Evolutionary conservation across 495 filamentous ascomycete genomes (phyloP).

Genomic region (Daldinia loculata): DNA sequence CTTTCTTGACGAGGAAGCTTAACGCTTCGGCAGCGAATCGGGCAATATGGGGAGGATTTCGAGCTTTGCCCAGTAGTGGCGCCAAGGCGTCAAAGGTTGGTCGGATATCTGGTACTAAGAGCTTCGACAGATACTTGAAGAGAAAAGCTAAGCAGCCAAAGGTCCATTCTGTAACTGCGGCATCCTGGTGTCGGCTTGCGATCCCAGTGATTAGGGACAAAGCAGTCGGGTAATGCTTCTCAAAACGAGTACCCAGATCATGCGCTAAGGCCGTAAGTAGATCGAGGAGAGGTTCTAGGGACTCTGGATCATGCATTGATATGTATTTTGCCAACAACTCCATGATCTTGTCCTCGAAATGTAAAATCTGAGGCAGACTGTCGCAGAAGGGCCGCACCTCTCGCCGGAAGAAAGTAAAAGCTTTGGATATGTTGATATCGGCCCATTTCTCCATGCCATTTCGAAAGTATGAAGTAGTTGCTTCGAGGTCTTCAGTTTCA

Average conservation of each 20-base stretch:
- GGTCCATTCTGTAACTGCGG: conserved; percentile 94
- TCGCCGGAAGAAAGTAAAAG: conserved; percentile 76
- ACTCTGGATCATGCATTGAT: conserved; percentile 73
- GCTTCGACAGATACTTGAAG: conserved; percentile 92
- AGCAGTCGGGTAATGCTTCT: conserved; percentile 79
- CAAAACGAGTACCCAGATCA: conserved; percentile 87
- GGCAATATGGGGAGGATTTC: conserved; percentile 82
- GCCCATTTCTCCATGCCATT: conserved; percentile 85
- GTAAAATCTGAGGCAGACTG: conserved; percentile 87
- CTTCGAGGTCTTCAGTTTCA: conserved; percentile 74
- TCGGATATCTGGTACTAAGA: conserved; percentile 84
- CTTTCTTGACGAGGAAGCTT: conserved; percentile 91
- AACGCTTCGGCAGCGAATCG: conserved; percentile 94
- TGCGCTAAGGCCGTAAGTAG: conserved; percentile 89
- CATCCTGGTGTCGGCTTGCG: conserved; percentile 58
- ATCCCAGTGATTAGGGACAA: conserved; percentile 71
- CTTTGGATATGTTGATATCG: conserved; percentile 85
- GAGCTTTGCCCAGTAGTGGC: conserved; percentile 83
- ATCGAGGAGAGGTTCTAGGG: conserved; percentile 84
- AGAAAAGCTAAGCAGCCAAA: conserved; percentile 94
- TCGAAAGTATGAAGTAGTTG: conserved; percentile 80
- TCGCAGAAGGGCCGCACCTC: conserved; percentile 81
- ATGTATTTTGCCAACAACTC: conserved; percentile 79
- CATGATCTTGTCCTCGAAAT: conserved; percentile 87
- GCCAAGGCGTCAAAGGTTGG: conserved; percentile 84